Evolutionary conservation across 2,329 filamentous ascomycete species (phyloP), one percentile per base, ranked within the genome.

Genomic region (Diplodia scrobiculata): DNA sequence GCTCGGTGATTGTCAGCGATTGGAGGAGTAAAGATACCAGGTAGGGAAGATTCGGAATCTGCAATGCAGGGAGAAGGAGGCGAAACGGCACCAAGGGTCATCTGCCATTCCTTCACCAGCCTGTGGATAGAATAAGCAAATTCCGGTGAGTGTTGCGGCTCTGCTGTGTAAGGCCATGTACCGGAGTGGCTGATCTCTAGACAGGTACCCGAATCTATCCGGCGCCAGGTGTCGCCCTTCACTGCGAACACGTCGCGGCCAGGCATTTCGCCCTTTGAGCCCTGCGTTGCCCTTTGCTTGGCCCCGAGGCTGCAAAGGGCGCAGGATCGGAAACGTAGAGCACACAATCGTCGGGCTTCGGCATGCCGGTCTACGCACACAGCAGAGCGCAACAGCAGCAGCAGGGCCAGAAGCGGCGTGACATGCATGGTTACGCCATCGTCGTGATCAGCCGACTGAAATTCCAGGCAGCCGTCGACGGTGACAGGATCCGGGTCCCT

Each of bases 101-200:
- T 62, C 41, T 62, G 58, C 27, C 9, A 29, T 36, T 59, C 38
- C 55, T 47, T 60, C 41, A 17, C 25, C 9, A 13, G 9, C 41
- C n/a, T n/a, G 25, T 34, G 41, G 48, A 36, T 32, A 47, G n/a
- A 14, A n/a, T 50, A 62, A 50, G 58, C 58, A 29, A 36, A 21
- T 48, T 45, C 58, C 58, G 58, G 58, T 62, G 25, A 62, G 27
- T 11, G 21, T 9, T 62, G 58, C 34, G 58, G 58, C 58, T 62
- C 58, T 62, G 58, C 55, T n/a, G 41, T 25, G 25, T 25, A 25
- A 25, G 25, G 29, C 29, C 7, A 45, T 45, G 41, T 9, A 19
- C n/a, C 17, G 17, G 41, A n/a, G 51, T n/a, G 1, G 27, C 17
- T 13, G 27, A 32, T 32, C 51, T 51, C 48, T 14, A 17, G 17